A percentile compares a stretch with the other conserved stretches of the same genome.
Evolutionary conservation across 331 rosid genomes (phyloP).

Genomic region (Telfairia occidentalis): DNA sequence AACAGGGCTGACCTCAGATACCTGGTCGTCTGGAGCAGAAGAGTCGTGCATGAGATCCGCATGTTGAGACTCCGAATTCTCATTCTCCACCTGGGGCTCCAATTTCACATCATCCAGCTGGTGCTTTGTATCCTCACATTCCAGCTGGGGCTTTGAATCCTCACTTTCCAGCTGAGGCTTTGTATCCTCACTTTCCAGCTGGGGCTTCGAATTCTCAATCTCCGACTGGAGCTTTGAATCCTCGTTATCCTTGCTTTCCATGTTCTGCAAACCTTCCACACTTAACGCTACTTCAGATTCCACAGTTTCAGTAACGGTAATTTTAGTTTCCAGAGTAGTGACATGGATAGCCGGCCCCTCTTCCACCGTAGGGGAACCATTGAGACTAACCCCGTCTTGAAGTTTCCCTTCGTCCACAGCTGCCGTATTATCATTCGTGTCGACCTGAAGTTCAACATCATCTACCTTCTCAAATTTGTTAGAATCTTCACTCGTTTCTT

Average conservation of each 20-base stretch:
- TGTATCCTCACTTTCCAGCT: constrained; percentile 24
- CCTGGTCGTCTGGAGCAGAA: constrained; percentile 76
- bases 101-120: constrained; percentile 34
- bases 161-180: constrained; percentile 27
- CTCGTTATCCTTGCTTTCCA: constrained; percentile 22
- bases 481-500: constrained; percentile 18
- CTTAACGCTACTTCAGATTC: constrained; percentile 24
- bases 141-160: constrained; percentile 28
- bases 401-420: constrained; percentile 21
- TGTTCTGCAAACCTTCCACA: constrained; percentile 26
- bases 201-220: constrained; percentile 10
- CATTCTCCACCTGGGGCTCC: constrained; percentile 46
- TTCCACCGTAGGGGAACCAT: constrained; percentile 21
- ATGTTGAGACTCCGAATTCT: constrained; percentile 32
- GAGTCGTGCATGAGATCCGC: constrained; percentile 38
- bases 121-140: constrained; percentile 18
- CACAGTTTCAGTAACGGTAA: constrained; percentile 28
- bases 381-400: constrained; percentile 25
- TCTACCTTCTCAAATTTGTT: constrained; percentile 20
- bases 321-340: constrained; percentile 28
- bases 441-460: constrained; percentile 22
- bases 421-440: constrained; percentile 19
- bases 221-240: constrained; percentile 11
- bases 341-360: constrained; percentile 22
- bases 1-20: constrained; percentile 97